These are phyloP conservation scores for Wallemia mellicola DNA, from an alignment of 1,284 basidiomycete species.

Conservation along the genomic window DNA sequence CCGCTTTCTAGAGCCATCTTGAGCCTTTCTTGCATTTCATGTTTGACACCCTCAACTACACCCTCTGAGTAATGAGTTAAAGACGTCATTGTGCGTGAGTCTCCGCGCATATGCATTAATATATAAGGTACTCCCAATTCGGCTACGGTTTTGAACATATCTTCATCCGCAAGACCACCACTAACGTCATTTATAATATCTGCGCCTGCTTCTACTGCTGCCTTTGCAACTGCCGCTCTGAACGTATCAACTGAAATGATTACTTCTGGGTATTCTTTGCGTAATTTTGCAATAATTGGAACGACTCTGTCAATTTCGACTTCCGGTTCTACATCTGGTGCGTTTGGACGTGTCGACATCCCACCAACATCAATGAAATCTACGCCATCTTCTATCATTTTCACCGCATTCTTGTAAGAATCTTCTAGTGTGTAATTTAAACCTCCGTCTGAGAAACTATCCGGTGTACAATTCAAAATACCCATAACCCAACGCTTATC, in stretches of 20 bases:
- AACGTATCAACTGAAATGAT: constrained; percentile 82
- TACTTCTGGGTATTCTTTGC: constrained; percentile 13
- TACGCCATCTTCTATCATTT: constrained; percentile 23
- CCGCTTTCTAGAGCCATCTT: constrained; percentile 41
- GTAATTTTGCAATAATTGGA: constrained; percentile 25
- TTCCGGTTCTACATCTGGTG: constrained; percentile 27
- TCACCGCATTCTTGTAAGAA: constrained; percentile 9
- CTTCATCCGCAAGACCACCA: constrained; percentile 21
- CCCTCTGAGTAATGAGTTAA: constrained; percentile 26
- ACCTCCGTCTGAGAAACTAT: constrained; percentile 84
- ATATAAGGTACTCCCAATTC: constrained; percentile 33
- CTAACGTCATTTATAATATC: constrained; percentile 87
- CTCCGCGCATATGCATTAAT: constrained; percentile 76
- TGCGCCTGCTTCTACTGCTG: constrained; percentile 51
- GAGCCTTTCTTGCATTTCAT: constrained; percentile 43
- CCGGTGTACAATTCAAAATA: constrained; percentile 78
- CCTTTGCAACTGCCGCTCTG: constrained; percentile 46
- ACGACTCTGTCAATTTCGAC: constrained; percentile 29
- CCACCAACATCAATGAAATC: constrained; percentile 79
- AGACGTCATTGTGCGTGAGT: constrained; percentile 23
- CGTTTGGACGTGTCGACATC: constrained; percentile 56
- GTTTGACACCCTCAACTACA: constrained; percentile 36
- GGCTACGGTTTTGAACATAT: constrained; percentile 38
- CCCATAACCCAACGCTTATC: constrained; percentile 50
- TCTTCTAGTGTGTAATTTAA: constrained; percentile 18